Evolutionary conservation across 129 eudicot genomes (phyloP), one percentile per base, ranked within the genome.

Genomic region (Kitagawia praeruptora): DNA sequence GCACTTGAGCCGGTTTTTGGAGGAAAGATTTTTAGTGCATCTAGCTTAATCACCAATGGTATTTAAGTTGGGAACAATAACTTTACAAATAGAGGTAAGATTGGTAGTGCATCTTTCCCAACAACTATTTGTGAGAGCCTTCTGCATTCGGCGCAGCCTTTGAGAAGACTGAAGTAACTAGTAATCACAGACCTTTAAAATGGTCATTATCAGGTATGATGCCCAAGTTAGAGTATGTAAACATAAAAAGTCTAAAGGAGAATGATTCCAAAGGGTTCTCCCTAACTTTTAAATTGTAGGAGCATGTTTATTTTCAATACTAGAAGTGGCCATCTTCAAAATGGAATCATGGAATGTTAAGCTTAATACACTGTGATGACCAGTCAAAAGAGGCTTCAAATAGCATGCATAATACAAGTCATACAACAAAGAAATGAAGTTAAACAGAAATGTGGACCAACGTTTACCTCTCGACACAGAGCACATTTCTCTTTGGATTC

Each of bases 401-500:
- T 67, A 67, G 40, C 34, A 61, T n/a, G 69, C 66, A 61, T 25
- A 13, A n/a, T 9, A 61, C 37, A n/a, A 61, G 69, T 61, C 42
- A 67, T 31, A 67, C 23, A 31, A 31, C 41, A 67, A 18, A 67
- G 3, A 67, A 67, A 31, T 67, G 41, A 2, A 67, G 14, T 15
- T 23, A 73, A 1, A 44, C 15, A 40, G 37, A 21, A 21, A 73
- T 0, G 14, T 44, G 38, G 15, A n/a, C 34, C 16, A 19, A 70
- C 27, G 23, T 37, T 28, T 85, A 91, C 98, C 88, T 89, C 92
- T 54, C 96, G 91, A 81, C 97, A 95, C 28, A 95, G 89, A 70
- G 97, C 91, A 51, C 98, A 95, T 85, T 87, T 95, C 83, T 86
- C 80, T 39, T 81, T 89, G 16, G 86, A 66, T 18, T 78, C 67